phyloP scores from a whole-genome alignment of 164 flowering plant genomes.

The Protea cynaroides region DNA sequence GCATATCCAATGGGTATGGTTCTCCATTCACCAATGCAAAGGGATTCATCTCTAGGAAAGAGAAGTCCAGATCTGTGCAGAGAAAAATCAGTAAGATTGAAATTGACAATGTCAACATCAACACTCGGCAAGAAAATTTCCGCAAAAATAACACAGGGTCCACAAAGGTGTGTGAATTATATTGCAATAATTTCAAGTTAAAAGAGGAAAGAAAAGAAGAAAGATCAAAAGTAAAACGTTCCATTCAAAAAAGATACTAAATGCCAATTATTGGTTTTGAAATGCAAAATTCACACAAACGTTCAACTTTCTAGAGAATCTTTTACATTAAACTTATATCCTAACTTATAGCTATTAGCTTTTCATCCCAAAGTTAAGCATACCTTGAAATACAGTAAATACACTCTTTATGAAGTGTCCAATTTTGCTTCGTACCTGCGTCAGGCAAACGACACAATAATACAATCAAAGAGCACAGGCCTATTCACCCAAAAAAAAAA shows the following conservation, averaged over 20 bases:
- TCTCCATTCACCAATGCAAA: slow-evolving; percentile 78
- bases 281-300: too few species aligned
- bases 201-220: neutral
- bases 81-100: neutral
- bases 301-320: too few species aligned
- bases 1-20: slow-evolving; percentile 90
- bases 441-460: neutral
- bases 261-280: too few species aligned
- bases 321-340: too few species aligned
- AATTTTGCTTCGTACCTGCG: slow-evolving; percentile 62
- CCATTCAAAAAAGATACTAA: too few species aligned
- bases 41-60: slow-evolving; percentile 91
- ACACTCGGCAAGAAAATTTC: neutral
- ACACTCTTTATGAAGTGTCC: slow-evolving; percentile 74
- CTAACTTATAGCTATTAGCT: too few species aligned
- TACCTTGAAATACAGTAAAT: slow-evolving; percentile 78
- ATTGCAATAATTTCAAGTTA: neutral
- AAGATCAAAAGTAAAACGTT: neutral
- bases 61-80: slow-evolving; percentile 74
- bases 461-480: neutral
- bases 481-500: neutral
- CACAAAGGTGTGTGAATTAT: neutral
- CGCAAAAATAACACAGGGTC: neutral
- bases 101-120: neutral
- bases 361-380: neutral